Evolutionary conservation across 305 asterid species (phyloP).

Genomic region (Fraxinus angustifolia): DNA sequence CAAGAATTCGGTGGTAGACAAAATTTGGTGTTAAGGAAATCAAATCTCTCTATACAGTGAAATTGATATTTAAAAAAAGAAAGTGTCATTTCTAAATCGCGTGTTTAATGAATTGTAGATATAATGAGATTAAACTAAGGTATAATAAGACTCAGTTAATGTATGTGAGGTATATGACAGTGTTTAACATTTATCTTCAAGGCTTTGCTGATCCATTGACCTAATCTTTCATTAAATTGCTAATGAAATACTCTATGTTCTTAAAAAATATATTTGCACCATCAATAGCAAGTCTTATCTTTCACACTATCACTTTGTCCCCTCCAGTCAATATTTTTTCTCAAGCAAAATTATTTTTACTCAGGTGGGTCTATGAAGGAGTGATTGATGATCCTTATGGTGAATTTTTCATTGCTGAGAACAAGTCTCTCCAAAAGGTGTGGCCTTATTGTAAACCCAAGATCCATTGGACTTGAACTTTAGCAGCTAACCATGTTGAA

Average conservation of each 20-base stretch:
- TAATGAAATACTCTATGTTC: not conserved
- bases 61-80: not conserved
- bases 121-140: not conserved
- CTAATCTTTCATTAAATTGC: constrained; percentile 2
- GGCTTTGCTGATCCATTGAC: not conserved
- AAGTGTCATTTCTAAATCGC: not conserved
- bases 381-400: constrained; percentile 93
- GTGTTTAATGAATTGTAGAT: not conserved
- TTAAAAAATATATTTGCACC: not conserved
- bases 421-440: constrained; percentile 92
- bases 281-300: constrained; percentile 18
- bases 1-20: not conserved
- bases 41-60: not conserved
- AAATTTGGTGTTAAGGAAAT: constrained; percentile 12
- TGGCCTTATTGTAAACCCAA: constrained; percentile 18
- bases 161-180: not conserved
- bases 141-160: not conserved
- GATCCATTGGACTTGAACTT: constrained; percentile 18
- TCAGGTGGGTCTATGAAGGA: constrained; percentile 98
- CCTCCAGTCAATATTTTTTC: constrained; percentile 18
- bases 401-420: constrained; percentile 96
- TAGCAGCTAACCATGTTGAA: constrained; percentile 31
- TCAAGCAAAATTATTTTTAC: constrained; percentile 23
- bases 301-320: constrained; percentile 1
- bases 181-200: not conserved